Conservation (phyloP, 495 filamentous ascomycete genomes). For the Margaritispora aquatica region DNA sequence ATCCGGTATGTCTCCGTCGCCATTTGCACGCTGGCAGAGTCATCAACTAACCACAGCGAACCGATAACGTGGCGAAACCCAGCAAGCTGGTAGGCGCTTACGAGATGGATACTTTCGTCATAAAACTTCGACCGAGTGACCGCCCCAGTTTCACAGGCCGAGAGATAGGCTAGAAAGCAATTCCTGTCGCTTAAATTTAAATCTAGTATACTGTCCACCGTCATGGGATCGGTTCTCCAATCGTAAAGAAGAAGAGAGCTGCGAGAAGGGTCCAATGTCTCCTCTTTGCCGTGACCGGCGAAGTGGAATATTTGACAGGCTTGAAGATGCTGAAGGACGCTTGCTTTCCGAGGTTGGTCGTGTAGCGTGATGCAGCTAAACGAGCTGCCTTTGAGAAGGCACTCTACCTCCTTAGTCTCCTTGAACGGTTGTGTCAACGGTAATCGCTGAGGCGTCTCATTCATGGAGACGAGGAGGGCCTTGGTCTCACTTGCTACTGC, state of each 20-base stretch:
- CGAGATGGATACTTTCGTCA: slow-evolving; percentile 33
- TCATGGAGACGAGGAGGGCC: slow-evolving; percentile 22
- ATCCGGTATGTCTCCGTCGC: slow-evolving; percentile 25
- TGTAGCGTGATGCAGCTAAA: slow-evolving; percentile 1
- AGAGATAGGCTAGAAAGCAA: slow-evolving; percentile 11
- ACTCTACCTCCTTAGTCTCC: slow-evolving; percentile 2
- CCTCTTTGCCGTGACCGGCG: slow-evolving; percentile 11
- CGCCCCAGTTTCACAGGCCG: slow-evolving; percentile 26
- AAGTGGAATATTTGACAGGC: slow-evolving; percentile 21
- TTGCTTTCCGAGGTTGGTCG: slow-evolving; percentile 5
- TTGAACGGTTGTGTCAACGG: background rate
- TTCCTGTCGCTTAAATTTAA: slow-evolving; percentile 17
- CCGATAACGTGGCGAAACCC: slow-evolving; percentile 23
- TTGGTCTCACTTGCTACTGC: background rate
- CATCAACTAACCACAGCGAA: slow-evolving; percentile 27
- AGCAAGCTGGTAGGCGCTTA: slow-evolving; percentile 30
- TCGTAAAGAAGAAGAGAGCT: slow-evolving; percentile 24
- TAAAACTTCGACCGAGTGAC: slow-evolving; percentile 13
- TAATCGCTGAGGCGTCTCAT: slow-evolving; percentile 14
- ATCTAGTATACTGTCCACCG: slow-evolving; percentile 22
- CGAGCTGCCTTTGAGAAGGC: background rate
- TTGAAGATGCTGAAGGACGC: slow-evolving; percentile 15
- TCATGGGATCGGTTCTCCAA: slow-evolving; percentile 22
- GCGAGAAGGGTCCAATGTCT: slow-evolving; percentile 23
- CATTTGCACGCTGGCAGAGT: slow-evolving; percentile 22